Base-by-base conservation (phyloP, 163 green algal genomes). In the Picocystis sp. region DNA sequence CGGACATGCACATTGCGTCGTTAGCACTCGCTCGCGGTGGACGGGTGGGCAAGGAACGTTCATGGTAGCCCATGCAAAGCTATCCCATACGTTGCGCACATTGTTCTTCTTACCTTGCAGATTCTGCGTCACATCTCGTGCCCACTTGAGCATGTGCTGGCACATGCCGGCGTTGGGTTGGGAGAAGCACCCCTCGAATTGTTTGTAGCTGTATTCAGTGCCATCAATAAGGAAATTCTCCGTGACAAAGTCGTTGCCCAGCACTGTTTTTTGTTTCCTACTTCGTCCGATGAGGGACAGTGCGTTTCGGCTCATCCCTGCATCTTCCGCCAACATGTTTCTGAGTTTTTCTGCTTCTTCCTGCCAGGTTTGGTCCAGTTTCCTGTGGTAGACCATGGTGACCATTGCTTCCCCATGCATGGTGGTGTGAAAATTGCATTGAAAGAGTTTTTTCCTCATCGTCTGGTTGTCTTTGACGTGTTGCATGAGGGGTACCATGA, bases 111-210 rank as follows among this genome's bases (percentile, higher is more conserved):
- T 23, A 19, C 47, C 19, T 19, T 23, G 25, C 47, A 45, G 25
- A 3, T 25, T 15, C 21, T 35, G 24, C 1, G 81, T 90, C 15
- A 71, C 75, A 13, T 71, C 62, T 22, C 68, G 53, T 8, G 83
- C 84, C 86, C 86, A 96, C 5, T 42, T 57, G 19, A 96, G 69
- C 87, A 96, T 96, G 25, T 83, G 53, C 33, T 76, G 50, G 56
- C 78, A 87, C 56, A 93, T 76, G 14, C 61, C 64, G 14, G 53
- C 81, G 60, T 96, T 96, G 51, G 87, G 87, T 71, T 96, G 87
- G 22, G 73, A 83, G 70, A 95, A 95, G 0, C 61, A 65, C 3
- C 79, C 82, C 58, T 92, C 84, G 21, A 92, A 64, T 70, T 95
- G 81, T 17, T 72, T 56, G 50, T 78, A 78, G n/a, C 12, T 53